These are phyloP conservation scores for Plectosphaerella sp. DNA, from an alignment of 2,329 filamentous ascomycete species.

Conservation along the genomic window DNA sequence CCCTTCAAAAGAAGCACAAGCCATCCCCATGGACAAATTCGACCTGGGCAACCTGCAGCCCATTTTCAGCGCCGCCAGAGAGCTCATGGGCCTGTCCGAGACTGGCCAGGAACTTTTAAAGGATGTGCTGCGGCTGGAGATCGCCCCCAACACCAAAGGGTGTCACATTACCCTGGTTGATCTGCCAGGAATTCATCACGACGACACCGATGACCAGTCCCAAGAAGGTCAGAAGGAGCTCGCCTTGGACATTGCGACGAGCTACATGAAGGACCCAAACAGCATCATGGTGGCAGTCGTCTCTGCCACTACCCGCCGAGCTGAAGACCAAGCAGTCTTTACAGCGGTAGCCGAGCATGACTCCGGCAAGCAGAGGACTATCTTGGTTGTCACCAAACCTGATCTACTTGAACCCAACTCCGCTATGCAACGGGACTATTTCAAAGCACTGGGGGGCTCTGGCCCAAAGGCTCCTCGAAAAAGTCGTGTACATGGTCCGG, in stretches of 20 bases:
- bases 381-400: no score
- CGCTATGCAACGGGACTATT: constrained; percentile 35
- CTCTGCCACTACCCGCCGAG: no score
- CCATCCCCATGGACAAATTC: constrained; percentile 28
- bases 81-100: constrained; percentile 39
- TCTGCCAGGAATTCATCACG: constrained; percentile 41
- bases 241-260: constrained; percentile 31
- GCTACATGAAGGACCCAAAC: constrained; percentile 54
- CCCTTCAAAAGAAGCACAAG: constrained; percentile 11
- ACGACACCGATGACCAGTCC: constrained; percentile 22
- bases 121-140: constrained; percentile 41
- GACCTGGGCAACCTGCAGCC: constrained; percentile 32
- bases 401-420: no score
- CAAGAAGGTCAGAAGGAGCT: constrained; percentile 19
- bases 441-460: constrained; percentile 33
- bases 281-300: constrained; percentile 56
- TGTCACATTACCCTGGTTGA: constrained; percentile 52
- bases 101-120: constrained; percentile 31
- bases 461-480: constrained; percentile 26
- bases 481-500: constrained; percentile 21
- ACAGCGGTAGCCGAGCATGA: no score
- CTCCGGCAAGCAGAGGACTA: no score
- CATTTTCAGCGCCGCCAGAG: constrained; percentile 48
- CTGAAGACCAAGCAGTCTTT: no score
- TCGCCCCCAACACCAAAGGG: constrained; percentile 36